A percentile compares a stretch with the other conserved stretches of the same genome.
These are phyloP conservation scores for Monosporascus sp. DNA, from an alignment of 2,329 filamentous ascomycete species.

Conservation along the genomic window DNA sequence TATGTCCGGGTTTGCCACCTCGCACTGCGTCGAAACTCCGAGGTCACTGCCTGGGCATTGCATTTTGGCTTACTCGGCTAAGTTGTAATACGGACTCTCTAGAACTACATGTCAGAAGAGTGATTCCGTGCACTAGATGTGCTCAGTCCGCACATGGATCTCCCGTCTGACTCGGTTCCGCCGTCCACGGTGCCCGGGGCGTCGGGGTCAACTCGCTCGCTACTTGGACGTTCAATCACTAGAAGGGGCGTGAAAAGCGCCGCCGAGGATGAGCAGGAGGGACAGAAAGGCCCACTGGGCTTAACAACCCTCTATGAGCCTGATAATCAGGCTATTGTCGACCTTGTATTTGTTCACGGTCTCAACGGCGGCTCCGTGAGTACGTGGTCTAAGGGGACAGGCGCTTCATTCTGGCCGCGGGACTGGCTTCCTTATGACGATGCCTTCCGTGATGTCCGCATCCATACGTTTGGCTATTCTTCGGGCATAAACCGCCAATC, in stretches of 20 bases:
- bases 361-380: conserved; percentile 30
- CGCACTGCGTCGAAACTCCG: too few relatives aligned
- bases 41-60: too few relatives aligned
- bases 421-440: conserved; percentile 28
- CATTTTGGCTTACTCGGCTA: too few relatives aligned
- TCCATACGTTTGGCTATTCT: conserved; percentile 27
- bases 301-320: conserved; percentile 18
- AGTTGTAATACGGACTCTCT: too few relatives aligned
- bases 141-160: too few relatives aligned
- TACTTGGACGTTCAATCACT: conserved; percentile 1
- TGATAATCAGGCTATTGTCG: conserved; percentile 6
- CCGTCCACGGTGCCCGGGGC: neutral
- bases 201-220: conserved; percentile 1
- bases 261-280: neutral
- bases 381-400: conserved; percentile 27
- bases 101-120: too few relatives aligned
- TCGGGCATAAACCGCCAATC: conserved; percentile 14
- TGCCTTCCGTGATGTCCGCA: conserved; percentile 25
- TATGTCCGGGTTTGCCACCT: too few relatives aligned
- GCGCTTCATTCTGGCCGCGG: conserved; percentile 27
- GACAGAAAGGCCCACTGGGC: conserved; percentile 18
- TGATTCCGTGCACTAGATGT: too few relatives aligned
- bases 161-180: too few relatives aligned
- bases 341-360: conserved; percentile 35
- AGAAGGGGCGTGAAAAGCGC: neutral